Evolutionary conservation across 352 stramenopile species (phyloP), one percentile per base, ranked within the genome.

Genomic region (Phytophthora chlamydospora): DNA sequence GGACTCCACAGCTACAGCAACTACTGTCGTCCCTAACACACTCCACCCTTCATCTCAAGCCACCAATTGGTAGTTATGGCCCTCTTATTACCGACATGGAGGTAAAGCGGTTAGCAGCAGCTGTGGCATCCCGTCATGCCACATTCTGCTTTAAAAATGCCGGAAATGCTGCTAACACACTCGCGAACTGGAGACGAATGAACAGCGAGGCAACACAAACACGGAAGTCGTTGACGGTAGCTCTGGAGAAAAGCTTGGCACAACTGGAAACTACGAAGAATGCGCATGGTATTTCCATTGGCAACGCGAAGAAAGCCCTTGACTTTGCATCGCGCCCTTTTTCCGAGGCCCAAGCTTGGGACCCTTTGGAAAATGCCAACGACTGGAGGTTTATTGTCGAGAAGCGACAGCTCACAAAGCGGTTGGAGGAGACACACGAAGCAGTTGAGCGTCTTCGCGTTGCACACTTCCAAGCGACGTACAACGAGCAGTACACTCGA

Each of bases 321-420:
- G 77, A 86, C 29, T 91, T 89, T 21, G 43, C 70, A 1, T 86
- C 75, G 11, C 71, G 75, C 0, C 62, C 63, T 1, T 90, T 92
- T 46, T 71, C 75, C 16, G 65, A 89, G 54, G 71, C 80, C 5
- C 83, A 92, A 49, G 78, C 83, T 4, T 94, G 85, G 85, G 85
- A 94, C 59, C 71, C 77, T 1, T 60, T 94, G 2, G 85, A 94
- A 57, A 94, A 94, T 50, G 83, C 85, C 4, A 94, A 91, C 46
- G 78, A 94, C 56, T 90, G 85, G 80, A 74, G 53, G 19, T 67
- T 81, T 4, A 66, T 94, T 9, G 80, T 92, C 9, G 56, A 78
- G 9, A 94, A 92, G 54, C 78, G 83, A 4, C 68, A 78, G 17
- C 61, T 84, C 1, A 45, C 75, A 2, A 87, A 84, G 19, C 62